phyloP scores from a whole-genome alignment of 768 basidiomycete genomes.

The Tricholoma matsutake region DNA sequence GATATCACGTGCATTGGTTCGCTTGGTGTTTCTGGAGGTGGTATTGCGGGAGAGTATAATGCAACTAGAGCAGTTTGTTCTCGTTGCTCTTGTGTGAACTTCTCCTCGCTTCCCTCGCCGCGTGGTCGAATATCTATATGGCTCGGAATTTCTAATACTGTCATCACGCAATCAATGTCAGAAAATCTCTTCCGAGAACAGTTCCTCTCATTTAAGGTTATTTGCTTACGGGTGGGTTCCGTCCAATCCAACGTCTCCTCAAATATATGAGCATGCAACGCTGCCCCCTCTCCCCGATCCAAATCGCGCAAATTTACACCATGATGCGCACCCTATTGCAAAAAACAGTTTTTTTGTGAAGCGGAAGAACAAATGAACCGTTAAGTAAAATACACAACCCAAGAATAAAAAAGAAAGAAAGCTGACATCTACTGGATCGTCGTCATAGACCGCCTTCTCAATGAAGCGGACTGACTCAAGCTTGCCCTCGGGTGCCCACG shows the following conservation, averaged over 20 bases:
- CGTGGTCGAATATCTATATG: constrained; percentile 53
- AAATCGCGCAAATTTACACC: constrained; percentile 77
- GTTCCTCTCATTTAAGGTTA: constrained; percentile 18
- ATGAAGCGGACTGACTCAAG: constrained; percentile 77
- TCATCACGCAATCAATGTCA: constrained; percentile 15
- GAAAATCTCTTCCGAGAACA: constrained; percentile 14
- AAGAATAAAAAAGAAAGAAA: constrained; percentile 36
- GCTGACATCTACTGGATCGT: constrained; percentile 86
- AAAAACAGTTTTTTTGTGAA: constrained; percentile 17
- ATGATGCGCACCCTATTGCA: constrained; percentile 67
- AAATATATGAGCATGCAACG: constrained; percentile 77
- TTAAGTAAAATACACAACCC: constrained; percentile 48
- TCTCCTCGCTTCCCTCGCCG: constrained; percentile 70
- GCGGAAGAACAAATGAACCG: constrained; percentile 33
- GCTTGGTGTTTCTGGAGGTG: constrained; percentile 76
- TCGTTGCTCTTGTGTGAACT: constrained; percentile 66
- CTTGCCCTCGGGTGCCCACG: constrained; percentile 72
- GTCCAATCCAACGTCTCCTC: constrained; percentile 87
- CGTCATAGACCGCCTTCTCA: constrained; percentile 85
- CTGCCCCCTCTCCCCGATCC: constrained; percentile 85
- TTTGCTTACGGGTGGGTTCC: constrained; percentile 73
- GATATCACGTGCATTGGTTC: constrained; percentile 59
- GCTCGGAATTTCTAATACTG: constrained; percentile 63
- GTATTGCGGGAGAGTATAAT: constrained; percentile 63
- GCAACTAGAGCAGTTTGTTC: constrained; percentile 77